Percentiles rank a stretch among this genome's conserved stretches.
phyloP scores from a whole-genome alignment of 2,329 filamentous ascomycete genomes.

The Cladophialophora immunda region DNA sequence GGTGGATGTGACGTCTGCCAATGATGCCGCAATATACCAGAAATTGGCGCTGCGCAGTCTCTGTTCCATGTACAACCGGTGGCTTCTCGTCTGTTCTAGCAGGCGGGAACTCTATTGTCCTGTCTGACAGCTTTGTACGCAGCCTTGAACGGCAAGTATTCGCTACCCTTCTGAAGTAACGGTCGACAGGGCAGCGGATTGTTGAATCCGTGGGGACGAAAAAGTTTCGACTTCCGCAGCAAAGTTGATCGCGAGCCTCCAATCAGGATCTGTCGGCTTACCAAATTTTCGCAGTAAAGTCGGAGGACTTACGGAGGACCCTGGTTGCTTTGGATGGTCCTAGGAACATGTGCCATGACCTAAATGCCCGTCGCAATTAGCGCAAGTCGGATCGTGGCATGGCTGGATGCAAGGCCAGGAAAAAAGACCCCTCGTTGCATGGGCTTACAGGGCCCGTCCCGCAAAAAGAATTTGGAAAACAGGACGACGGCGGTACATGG shows the following conservation, averaged over 20 bases:
- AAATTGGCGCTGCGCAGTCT: neutral
- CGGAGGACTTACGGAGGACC: neutral
- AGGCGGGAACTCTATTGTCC: neutral
- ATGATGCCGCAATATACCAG: neutral
- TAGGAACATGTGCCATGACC: neutral
- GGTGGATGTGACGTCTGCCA: neutral
- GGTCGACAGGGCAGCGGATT: neutral
- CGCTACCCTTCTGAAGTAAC: neutral
- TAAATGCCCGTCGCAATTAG: neutral
- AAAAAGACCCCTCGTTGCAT: neutral
- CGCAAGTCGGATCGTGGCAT: neutral
- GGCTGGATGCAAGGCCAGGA: neutral
- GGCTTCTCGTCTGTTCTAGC: neutral
- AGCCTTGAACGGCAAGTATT: neutral
- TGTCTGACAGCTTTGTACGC: neutral
- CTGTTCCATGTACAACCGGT: neutral
- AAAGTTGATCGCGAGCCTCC: neutral
- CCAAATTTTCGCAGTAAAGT: slow-evolving; percentile 7
- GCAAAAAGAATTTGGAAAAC: neutral
- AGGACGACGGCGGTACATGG: neutral
- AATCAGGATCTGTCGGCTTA: neutral
- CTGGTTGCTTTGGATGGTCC: neutral
- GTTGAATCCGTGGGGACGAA: neutral
- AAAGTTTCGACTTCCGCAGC: neutral
- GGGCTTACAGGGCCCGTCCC: neutral